A percentile compares a stretch with the other conserved stretches of the same genome.
phyloP scores from a whole-genome alignment of 2,329 filamentous ascomycete genomes.

The Chrysoporthe deuterocubensis region DNA sequence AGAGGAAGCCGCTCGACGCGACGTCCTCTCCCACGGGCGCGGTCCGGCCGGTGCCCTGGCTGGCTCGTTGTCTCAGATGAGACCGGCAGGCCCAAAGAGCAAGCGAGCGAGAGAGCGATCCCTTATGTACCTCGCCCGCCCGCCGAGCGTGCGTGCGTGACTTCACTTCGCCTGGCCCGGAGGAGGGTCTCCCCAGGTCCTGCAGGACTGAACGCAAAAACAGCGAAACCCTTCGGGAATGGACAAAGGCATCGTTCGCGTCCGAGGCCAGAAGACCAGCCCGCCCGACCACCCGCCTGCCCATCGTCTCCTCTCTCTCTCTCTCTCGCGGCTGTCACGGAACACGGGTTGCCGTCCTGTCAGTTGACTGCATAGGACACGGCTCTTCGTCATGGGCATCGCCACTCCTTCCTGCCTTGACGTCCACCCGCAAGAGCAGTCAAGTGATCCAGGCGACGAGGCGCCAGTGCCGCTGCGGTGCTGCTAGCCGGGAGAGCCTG shows the following conservation, averaged over 20 bases:
- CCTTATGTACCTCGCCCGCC: not conserved
- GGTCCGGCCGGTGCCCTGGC: not conserved
- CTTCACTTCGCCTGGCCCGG: not conserved
- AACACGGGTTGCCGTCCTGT: not conserved
- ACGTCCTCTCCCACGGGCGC: not conserved
- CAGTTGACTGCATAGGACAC: not conserved
- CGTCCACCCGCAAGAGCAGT: not conserved
- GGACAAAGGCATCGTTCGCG: not conserved
- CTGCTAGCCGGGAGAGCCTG: no score
- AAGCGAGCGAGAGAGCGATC: no score
- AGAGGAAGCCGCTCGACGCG: not conserved
- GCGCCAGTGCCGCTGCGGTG: no score
- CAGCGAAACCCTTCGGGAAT: not conserved
- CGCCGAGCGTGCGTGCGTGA: no score
- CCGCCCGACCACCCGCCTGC: no score
- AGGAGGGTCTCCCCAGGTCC: not conserved
- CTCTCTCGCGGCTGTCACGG: not conserved
- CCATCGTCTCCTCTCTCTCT: no score
- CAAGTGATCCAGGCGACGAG: no score
- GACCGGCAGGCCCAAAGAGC: not conserved
- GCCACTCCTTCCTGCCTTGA: not conserved
- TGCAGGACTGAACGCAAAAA: not conserved
- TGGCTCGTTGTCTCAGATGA: not conserved
- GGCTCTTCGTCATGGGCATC: slow-evolving; percentile 1
- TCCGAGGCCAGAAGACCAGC: no score